Base-by-base conservation (phyloP, 805 yeast species). In the Grigorovia jiainica region DNA sequence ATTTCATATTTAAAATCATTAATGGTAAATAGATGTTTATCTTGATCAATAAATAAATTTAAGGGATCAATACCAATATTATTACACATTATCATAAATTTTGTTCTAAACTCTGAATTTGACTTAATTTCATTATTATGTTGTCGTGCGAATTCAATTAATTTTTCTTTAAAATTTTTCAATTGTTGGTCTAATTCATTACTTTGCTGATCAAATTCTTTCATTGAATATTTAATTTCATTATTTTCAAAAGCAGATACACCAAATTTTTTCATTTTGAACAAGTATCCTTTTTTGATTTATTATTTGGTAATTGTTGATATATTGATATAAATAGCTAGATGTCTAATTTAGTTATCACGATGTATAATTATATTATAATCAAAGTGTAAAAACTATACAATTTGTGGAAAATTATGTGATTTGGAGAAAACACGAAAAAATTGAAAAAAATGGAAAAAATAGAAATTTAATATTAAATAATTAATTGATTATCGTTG, bases 31-130 rank as follows among this genome's bases (percentile, higher is more conserved):
- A 57, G 48, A 44, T 58, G 62, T 20, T 54, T 48, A 40, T 61
- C 57, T 30, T 58, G 57, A 34, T 60, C 58, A 25, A 40, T 30
- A 43, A 62, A 63, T n/a, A 65, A 43, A 44, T 59, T 41, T 21
- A 89, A 58, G 0, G 95, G 92, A 57, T 89, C 96, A 16, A 87
- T 79, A 1, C 96, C 96, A 23, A 87, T 79, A 50, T 79, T 75
- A 4, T 73, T 66, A 53, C 95, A 87, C 66, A 89, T 79, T 44
- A 74, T 72, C 30, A 85, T 77, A 58, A 87, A 86, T 55, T 84
- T 80, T 23, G 72, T 65, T 24, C 94, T 67, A 52, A 87, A 74
- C 43, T 76, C 76, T 0, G 79, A 70, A 55, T 84, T 80, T 37
- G 67, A 68, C 40, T 73, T 64, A 35, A 89, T 78, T 48, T 82